Percentiles rank a stretch among this genome's conserved stretches.
Conservation (phyloP, 495 filamentous ascomycete genomes). For the Penicillium alfredii region DNA sequence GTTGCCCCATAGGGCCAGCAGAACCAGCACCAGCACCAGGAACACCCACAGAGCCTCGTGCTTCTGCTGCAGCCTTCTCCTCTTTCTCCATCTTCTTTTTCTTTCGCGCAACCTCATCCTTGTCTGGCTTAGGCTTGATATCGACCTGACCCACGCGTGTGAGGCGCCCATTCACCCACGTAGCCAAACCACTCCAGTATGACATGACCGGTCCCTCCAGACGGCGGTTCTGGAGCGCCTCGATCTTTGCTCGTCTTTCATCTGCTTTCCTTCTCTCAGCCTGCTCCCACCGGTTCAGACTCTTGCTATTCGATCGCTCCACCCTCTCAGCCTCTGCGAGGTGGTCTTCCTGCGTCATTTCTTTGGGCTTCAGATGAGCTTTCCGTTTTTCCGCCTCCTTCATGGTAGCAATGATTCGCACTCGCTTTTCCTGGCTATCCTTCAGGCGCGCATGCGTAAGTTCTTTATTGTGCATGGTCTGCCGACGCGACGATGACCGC, state of each 20-base stretch:
- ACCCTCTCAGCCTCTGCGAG: constrained; percentile 76
- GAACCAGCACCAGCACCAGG: constrained; percentile 10
- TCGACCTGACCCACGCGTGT: constrained; percentile 66
- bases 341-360: constrained; percentile 86
- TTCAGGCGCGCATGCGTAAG: constrained; percentile 75
- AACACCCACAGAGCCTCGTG: constrained; percentile 15
- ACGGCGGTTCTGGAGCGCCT: constrained; percentile 76
- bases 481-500: constrained; percentile 73
- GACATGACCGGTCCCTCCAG: constrained; percentile 86
- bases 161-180: constrained; percentile 69
- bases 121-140: constrained; percentile 44
- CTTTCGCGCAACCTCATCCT: constrained; percentile 24
- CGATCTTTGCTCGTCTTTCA: constrained; percentile 71
- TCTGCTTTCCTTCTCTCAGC: constrained; percentile 80
- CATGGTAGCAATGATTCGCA: constrained; percentile 77
- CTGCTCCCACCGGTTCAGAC: constrained; percentile 89
- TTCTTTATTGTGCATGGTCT: constrained; percentile 81
- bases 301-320: constrained; percentile 82
- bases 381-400: constrained; percentile 77
- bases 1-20: constrained; percentile 1
- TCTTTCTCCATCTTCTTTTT: constrained; percentile 33
- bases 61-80: constrained; percentile 18
- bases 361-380: constrained; percentile 64
- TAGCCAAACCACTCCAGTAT: constrained; percentile 84
- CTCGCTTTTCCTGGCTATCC: constrained; percentile 71